Evolutionary conservation across 2,329 filamentous ascomycete genomes (phyloP).

Genomic region (Neonectria neomacrospora): DNA sequence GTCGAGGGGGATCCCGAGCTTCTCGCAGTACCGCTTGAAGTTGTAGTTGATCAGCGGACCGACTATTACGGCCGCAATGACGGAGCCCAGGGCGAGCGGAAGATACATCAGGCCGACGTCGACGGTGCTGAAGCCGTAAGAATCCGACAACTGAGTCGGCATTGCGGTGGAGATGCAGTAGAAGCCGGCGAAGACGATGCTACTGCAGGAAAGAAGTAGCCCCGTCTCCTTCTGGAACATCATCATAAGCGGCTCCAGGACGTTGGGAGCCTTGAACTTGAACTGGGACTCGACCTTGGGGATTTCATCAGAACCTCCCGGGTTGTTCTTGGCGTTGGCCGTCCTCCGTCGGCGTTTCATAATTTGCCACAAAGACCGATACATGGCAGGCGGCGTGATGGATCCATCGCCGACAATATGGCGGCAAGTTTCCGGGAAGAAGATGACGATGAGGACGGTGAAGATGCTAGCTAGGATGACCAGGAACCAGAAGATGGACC

Average conservation of each 20-base stretch:
- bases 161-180: slow-evolving; percentile 60
- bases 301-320: slow-evolving; percentile 27
- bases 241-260: slow-evolving; percentile 54
- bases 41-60: slow-evolving; percentile 74
- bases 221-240: slow-evolving; percentile 56
- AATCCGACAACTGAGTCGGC: slow-evolving; percentile 55
- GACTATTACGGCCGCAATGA: slow-evolving; percentile 56
- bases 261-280: slow-evolving; percentile 54
- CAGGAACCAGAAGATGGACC: slow-evolving; percentile 71
- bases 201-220: slow-evolving; percentile 57
- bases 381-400: slow-evolving; percentile 52
- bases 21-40: slow-evolving; percentile 69
- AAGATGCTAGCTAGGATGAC: slow-evolving; percentile 57
- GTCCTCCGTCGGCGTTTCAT: slow-evolving; percentile 36
- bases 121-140: slow-evolving; percentile 70
- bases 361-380: slow-evolving; percentile 50
- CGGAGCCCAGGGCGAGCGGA: slow-evolving; percentile 62
- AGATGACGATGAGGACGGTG: slow-evolving; percentile 55
- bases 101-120: slow-evolving; percentile 65
- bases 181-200: slow-evolving; percentile 61
- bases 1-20: slow-evolving; percentile 63
- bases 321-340: slow-evolving; percentile 7
- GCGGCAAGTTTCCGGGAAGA: slow-evolving; percentile 66
- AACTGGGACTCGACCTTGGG: slow-evolving; percentile 39
- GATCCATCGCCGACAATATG: slow-evolving; percentile 64